Conservation (phyloP, 768 basidiomycete species). For the Boletus insuetus region DNA sequence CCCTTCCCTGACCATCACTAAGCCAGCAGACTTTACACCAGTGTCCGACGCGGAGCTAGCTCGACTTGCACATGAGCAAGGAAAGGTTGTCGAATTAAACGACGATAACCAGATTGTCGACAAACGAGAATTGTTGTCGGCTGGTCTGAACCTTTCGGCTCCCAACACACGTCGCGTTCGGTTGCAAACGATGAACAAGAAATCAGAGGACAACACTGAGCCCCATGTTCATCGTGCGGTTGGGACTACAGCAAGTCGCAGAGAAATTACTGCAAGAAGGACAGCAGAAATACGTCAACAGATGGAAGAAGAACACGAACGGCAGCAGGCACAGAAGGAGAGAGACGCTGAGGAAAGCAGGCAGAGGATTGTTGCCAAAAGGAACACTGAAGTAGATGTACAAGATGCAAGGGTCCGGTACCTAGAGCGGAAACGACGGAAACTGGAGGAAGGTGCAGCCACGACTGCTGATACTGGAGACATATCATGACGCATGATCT, state of each 20-base stretch:
- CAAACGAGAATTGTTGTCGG: constrained; percentile 86
- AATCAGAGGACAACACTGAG: constrained; percentile 27
- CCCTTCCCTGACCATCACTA: constrained; percentile 67
- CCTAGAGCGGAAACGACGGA: constrained; percentile 75
- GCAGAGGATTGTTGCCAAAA: constrained; percentile 63
- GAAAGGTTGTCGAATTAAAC: constrained; percentile 88
- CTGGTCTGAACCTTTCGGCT: constrained; percentile 87
- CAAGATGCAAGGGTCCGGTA: constrained; percentile 74
- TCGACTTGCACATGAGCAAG: constrained; percentile 62
- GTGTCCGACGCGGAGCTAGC: constrained; percentile 76
- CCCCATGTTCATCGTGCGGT: constrained; percentile 68
- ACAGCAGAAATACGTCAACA: constrained; percentile 74
- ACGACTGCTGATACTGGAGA: constrained; percentile 4
- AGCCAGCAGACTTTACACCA: constrained; percentile 61
- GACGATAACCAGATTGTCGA: constrained; percentile 98
- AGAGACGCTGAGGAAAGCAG: constrained; percentile 61
- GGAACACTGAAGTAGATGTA: constrained; percentile 75
- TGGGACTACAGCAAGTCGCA: constrained; percentile 75
- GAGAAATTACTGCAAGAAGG: constrained; percentile 84
- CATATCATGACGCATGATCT: constrained; percentile 3
- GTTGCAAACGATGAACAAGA: constrained; percentile 32
- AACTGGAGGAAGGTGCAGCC: constrained; percentile 46
- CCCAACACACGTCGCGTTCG: constrained; percentile 77
- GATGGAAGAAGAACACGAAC: constrained; percentile 69
- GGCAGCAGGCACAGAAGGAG: constrained; percentile 53